Evolutionary conservation across 345 rosid species (phyloP), one percentile per base, ranked within the genome.

Genomic region (Gossypium australe): DNA sequence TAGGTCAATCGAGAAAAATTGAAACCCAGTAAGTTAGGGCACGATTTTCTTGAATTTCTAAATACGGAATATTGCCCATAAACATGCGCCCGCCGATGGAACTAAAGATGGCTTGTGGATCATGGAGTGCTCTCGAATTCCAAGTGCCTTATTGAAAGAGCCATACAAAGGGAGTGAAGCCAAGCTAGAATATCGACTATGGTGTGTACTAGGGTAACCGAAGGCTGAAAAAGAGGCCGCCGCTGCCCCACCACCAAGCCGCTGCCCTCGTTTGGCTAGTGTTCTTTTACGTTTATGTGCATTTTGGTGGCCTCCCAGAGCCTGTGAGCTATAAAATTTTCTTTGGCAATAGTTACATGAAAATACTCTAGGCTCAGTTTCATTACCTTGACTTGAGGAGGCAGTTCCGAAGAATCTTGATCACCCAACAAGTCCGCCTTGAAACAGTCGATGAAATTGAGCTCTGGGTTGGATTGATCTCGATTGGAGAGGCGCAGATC

Each of bases 251-350:
- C 25, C 56, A 17, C 81, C 81, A 43, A 80, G 47, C 25, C 85
- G 77, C 92, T n/a, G n/a, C n/a, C n/a, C 94, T 11, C 94, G 86
- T 78, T 90, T 94, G 0, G 97, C 98, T 14, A 94, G 88, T 10
- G 94, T 90, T 76, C 97, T 84, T 79, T 92, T 97, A 18, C 94
- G 87, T 78, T 92, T 94, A 38, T 94, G 97, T 0, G 97, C 98
- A 76, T 94, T 94, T 84, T 94, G 98, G 75, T 94, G 98, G 3
- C 98, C 98, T 1, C 98, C 98, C 44, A n/a, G 85, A 49, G 98
- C 98, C 78, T 92, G 97, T 29, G 98, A 94, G 79, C 98, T 92
- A 41, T 92, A 92, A 79, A 94, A 94, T 85, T 90, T 92, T 74
- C 98, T 85, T 82, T 88, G 97, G 81, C 98, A 94, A 67, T 86